These are phyloP conservation scores for Brachypodium distachyon DNA, from an alignment of 202 grass and related monocot species.

Conservation along the genomic window DNA sequence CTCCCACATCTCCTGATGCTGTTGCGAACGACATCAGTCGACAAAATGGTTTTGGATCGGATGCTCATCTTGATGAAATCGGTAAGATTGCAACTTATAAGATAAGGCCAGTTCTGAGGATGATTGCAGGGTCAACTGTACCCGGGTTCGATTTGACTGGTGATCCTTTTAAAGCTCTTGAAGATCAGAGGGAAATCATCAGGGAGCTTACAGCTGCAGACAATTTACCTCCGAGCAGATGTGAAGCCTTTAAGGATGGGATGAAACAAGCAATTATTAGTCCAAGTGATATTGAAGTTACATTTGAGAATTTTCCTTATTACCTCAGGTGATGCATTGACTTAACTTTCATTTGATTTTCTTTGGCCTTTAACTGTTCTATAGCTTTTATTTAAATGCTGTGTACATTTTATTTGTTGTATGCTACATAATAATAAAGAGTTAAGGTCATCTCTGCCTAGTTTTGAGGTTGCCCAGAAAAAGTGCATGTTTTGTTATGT, in stretches of 20 bases:
- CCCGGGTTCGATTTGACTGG: slow-evolving; percentile 82
- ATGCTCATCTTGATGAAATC: slow-evolving; percentile 57
- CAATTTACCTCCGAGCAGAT: slow-evolving; percentile 57
- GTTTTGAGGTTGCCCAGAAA: not conserved
- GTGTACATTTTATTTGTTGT: slow-evolving; percentile 1
- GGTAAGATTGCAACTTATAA: slow-evolving; percentile 67
- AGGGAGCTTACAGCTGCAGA: slow-evolving; percentile 43
- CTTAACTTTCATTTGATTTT: slow-evolving; percentile 6
- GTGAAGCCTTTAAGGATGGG: slow-evolving; percentile 83
- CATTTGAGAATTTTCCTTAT: slow-evolving; percentile 91
- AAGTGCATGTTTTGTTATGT: not conserved
- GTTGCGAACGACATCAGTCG: slow-evolving; percentile 34
- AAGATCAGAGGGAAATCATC: slow-evolving; percentile 76
- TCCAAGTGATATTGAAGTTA: slow-evolving; percentile 78
- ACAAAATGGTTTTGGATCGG: slow-evolving; percentile 42
- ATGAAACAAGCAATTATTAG: slow-evolving; percentile 85
- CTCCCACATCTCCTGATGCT: slow-evolving; percentile 46
- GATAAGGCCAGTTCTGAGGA: slow-evolving; percentile 67
- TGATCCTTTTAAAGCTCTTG: slow-evolving; percentile 69
- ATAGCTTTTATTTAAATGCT: not conserved
- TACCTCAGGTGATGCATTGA: slow-evolving; percentile 75
- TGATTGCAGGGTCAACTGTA: slow-evolving; percentile 57
- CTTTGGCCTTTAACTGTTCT: slow-evolving; percentile 11
- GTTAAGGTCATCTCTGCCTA: not conserved
- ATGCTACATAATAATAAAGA: slow-evolving; percentile 9